Conservation (phyloP, 2,329 filamentous ascomycete species). For the Bimuria novae-zelandiae region DNA sequence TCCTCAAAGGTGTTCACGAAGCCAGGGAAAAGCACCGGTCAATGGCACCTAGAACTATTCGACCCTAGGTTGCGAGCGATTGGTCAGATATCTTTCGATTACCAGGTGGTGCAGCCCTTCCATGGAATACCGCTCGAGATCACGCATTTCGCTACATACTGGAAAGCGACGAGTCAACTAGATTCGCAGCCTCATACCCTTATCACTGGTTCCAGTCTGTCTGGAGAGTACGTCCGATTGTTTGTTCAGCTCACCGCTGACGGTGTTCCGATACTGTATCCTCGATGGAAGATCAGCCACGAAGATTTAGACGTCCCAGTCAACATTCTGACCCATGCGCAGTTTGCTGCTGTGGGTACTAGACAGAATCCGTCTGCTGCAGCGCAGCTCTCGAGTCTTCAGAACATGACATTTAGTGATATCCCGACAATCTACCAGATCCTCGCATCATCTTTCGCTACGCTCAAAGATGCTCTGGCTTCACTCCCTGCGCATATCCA, state of each 20-base stretch:
- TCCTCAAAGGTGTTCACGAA: slow-evolving; percentile 84
- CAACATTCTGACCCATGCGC: slow-evolving; percentile 73
- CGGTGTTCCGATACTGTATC: slow-evolving; percentile 83
- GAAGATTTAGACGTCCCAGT: slow-evolving; percentile 81
- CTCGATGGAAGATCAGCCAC: slow-evolving; percentile 77
- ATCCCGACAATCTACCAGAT: slow-evolving; percentile 69
- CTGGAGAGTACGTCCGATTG: slow-evolving; percentile 90
- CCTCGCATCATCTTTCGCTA: slow-evolving; percentile 76
- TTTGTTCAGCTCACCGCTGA: slow-evolving; percentile 93
- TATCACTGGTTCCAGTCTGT: slow-evolving; percentile 92
- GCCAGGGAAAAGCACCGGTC: slow-evolving; percentile 73
- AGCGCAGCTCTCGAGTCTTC: slow-evolving; percentile 29
- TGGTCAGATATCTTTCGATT: slow-evolving; percentile 90
- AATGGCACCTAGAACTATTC: slow-evolving; percentile 86
- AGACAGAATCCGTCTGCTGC: slow-evolving; percentile 32
- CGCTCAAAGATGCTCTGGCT: slow-evolving; percentile 75
- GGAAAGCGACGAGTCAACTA: slow-evolving; percentile 95
- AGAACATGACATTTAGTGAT: slow-evolving; percentile 33
- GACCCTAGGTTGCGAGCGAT: slow-evolving; percentile 90
- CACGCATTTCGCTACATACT: slow-evolving; percentile 97
- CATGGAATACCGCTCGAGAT: slow-evolving; percentile 91
- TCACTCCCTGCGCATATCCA: slow-evolving; percentile 80
- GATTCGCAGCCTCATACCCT: slow-evolving; percentile 84
- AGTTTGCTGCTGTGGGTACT: slow-evolving; percentile 62
- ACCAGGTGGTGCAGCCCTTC: slow-evolving; percentile 96